Evolutionary conservation across 2,329 filamentous ascomycete species (phyloP).

Genomic region (Tolypocladium tropicale): DNA sequence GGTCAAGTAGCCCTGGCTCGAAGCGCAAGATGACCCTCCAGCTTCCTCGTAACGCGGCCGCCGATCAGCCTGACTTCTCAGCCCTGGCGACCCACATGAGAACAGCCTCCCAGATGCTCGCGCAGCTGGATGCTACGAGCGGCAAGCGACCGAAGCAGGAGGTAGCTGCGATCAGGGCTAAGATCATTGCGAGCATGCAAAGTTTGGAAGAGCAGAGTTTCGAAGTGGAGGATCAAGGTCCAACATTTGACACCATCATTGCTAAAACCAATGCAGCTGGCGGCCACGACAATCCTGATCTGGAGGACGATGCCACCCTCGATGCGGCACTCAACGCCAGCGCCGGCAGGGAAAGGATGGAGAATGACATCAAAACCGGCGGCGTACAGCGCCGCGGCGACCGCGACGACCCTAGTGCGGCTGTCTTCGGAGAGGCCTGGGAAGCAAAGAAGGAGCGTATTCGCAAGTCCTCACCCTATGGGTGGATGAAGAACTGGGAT

Average conservation of each 20-base stretch:
- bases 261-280: conserved; percentile 53
- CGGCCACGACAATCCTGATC: conserved; percentile 30
- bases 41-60: conserved; percentile 40
- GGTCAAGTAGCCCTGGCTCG: conserved; percentile 56
- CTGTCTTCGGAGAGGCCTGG: conserved; percentile 82
- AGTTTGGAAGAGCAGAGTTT: conserved; percentile 79
- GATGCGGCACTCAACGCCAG: conserved; percentile 51
- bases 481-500: conserved; percentile 87
- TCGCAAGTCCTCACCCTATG: conserved; percentile 72
- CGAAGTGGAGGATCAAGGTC: conserved; percentile 60
- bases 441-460: conserved; percentile 76
- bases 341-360: conserved; percentile 74
- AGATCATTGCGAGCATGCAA: conserved; percentile 87
- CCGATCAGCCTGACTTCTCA: conserved; percentile 70
- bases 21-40: conserved; percentile 51
- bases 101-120: conserved; percentile 77
- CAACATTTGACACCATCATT: conserved; percentile 76
- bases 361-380: conserved; percentile 80
- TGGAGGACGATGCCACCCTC: conserved; percentile 44
- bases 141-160: conserved; percentile 72
- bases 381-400: conserved; percentile 73
- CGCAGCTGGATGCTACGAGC: conserved; percentile 70
- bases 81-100: conserved; percentile 81
- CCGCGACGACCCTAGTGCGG: conserved; percentile 75
- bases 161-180: conserved; percentile 73